Evolutionary conservation across 805 yeast species (phyloP), one percentile per base, ranked within the genome.

Genomic region (Starmerella etchellsii): DNA sequence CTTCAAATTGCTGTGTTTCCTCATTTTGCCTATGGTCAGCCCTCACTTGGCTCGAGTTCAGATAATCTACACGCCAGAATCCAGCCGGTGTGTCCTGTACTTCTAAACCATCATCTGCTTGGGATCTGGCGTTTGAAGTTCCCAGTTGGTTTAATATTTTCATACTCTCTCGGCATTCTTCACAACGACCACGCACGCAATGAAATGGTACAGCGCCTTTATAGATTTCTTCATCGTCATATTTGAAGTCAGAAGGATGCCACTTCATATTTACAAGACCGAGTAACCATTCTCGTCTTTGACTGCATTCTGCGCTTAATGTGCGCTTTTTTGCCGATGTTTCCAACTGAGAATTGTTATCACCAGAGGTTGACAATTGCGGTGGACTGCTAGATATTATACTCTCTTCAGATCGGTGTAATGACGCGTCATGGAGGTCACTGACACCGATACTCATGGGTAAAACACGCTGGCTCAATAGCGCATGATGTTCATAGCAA

Each of bases 71-170:
- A 6, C 39, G 25, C 51, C 51, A 47, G 32, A 33, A 47, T 6
- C 51, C 51, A 2, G 39, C 43, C 6, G 50, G 51, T 15, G 51
- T 42, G 5, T 46, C 39, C 34, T 47, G 51, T 11, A 27, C 22
- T 8, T 37, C 31, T 11, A 37, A 9, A 14, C 22, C 31, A 10
- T 26, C 32, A 5, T 23, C 6, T 5, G 11, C 15, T 14, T 27
- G 39, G 5, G 32, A 14, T 26, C 27, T 24, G 4, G 39, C 39
- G 5, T 7, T 32, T 6, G 27, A 10, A 13, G 16, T 4, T 23
- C 37, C 30, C 10, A 24, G n/a, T 4, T 34, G 8, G 10, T 34
- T 30, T 4, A 34, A 13, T 7, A 27, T 10, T 8, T 23, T 9
- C 26, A 9, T 10, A 14, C 25, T 7, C 24, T 26, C 24, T 3